Base-by-base conservation (phyloP, 139 green algal genomes). In the Chlorella sp. region DNA sequence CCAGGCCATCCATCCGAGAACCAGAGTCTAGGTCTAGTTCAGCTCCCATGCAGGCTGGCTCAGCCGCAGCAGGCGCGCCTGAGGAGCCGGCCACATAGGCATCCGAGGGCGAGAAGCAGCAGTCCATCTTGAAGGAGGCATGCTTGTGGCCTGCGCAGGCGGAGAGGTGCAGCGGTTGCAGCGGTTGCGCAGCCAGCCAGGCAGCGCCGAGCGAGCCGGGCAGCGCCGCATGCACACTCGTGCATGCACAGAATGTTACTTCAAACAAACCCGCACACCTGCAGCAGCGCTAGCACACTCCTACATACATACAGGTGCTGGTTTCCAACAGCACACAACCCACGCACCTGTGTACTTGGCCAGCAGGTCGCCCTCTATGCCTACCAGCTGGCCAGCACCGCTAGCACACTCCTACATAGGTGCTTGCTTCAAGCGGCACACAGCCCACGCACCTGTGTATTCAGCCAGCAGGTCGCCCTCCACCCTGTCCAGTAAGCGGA, bases 381-480 rank as follows among this genome's bases (percentile, higher is more conserved):
- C 9, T 6, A 16, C 44, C 44, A 51, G 44, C 44, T 51, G 44
- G 9, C 26, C 60, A 67, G 23, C 60, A 67, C 60, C 1, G 30
- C 20, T 32, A n/a, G 60, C 9, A 28, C n/a, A n/a, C n/a, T n/a
- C n/a, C n/a, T n/a, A n/a, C n/a, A n/a, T n/a, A n/a, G n/a, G n/a
- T n/a, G n/a, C n/a, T n/a, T n/a, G n/a, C n/a, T n/a, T n/a, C n/a
- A n/a, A n/a, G n/a, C n/a, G n/a, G n/a, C n/a, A n/a, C n/a, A n/a
- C 26, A 32, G 25, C 30, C 60, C 60, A 62, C 26, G 13, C 47
- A 87, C 90, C 95, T 30, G 34, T 83, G 82, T 98, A 99, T 30
- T 85, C 84, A 7, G 92, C 93, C 55, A 99, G 91, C 84, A 97
- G 84, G 78, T 97, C 90, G 1, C 96, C 96, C 34, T 79, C 89